Conservation (phyloP, 2,329 filamentous ascomycete genomes). For the Penicillium brasilianum region DNA sequence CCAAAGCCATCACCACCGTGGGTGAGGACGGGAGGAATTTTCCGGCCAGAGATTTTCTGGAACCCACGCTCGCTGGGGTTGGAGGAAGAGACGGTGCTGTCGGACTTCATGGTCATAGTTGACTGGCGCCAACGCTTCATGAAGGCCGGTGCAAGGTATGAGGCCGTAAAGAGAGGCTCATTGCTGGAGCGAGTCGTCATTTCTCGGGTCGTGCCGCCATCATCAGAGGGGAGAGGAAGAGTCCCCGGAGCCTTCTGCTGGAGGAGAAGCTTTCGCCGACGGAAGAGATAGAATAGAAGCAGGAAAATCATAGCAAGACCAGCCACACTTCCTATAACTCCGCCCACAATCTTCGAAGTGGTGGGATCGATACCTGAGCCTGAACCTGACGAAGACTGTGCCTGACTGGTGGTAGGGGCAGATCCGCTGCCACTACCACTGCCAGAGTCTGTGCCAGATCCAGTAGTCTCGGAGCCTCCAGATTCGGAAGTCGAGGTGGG, state of each 20-base stretch:
- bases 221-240: constrained; percentile 31
- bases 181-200: constrained; percentile 45
- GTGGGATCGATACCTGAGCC: constrained; percentile 35
- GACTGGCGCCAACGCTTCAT: constrained; percentile 50
- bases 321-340: constrained; percentile 66
- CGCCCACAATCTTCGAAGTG: constrained; percentile 63
- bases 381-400: constrained; percentile 22
- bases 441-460: constrained; percentile 10
- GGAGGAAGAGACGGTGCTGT: constrained; percentile 41
- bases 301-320: constrained; percentile 59
- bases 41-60: constrained; percentile 56
- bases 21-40: constrained; percentile 53
- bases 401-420: constrained; percentile 17
- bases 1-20: constrained; percentile 55
- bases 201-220: constrained; percentile 32
- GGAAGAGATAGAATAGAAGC: constrained; percentile 43
- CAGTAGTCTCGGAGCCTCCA: constrained; percentile 13
- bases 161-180: constrained; percentile 45
- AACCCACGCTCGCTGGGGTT: constrained; percentile 53
- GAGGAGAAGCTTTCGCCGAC: constrained; percentile 52
- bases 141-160: constrained; percentile 46
- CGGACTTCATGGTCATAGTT: constrained; percentile 41
- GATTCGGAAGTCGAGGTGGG: constrained; percentile 3
- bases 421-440: constrained; percentile 11
- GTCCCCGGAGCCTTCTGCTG: constrained; percentile 26